phyloP scores from a whole-genome alignment of 305 asterid genomes.

The Fraxinus floribunda region DNA sequence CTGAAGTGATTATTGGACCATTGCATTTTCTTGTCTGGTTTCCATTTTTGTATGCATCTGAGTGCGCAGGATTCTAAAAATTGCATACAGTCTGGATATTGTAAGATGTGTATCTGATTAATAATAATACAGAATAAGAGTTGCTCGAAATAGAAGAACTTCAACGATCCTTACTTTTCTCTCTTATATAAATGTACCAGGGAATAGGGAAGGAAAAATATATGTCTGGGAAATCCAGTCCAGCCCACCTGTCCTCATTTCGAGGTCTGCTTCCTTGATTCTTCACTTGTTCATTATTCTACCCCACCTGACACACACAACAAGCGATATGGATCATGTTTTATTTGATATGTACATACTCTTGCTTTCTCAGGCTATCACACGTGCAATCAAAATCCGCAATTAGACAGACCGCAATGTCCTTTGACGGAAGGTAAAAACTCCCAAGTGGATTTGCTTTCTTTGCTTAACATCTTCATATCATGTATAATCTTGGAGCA shows the following conservation, averaged over 20 bases:
- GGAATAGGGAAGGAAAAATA: slow-evolving; percentile 94
- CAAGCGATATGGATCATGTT: neutral
- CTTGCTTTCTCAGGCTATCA: slow-evolving; percentile 51
- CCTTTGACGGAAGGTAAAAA: slow-evolving; percentile 84
- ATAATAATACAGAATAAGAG: neutral
- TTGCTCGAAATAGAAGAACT: neutral
- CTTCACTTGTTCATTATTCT: neutral
- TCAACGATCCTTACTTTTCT: neutral
- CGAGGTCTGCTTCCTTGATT: slow-evolving; percentile 51
- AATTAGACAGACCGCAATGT: slow-evolving; percentile 89
- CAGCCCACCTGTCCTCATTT: slow-evolving; percentile 74
- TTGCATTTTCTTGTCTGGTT: neutral
- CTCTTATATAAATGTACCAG: slow-evolving; percentile 30
- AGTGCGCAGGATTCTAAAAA: neutral
- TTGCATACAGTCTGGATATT: neutral
- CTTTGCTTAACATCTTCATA: neutral
- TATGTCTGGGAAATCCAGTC: slow-evolving; percentile 92
- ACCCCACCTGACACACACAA: neutral
- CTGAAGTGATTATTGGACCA: neutral
- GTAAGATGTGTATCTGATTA: neutral
- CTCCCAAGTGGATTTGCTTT: neutral
- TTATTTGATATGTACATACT: neutral
- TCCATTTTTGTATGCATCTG: neutral
- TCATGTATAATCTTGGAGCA: neutral
- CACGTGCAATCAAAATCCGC: slow-evolving; percentile 85